Percentiles rank a stretch among this genome's conserved stretches.
These are phyloP conservation scores for Bassia scoparia DNA, from an alignment of 148 eudicot genomes.

Conservation along the genomic window DNA sequence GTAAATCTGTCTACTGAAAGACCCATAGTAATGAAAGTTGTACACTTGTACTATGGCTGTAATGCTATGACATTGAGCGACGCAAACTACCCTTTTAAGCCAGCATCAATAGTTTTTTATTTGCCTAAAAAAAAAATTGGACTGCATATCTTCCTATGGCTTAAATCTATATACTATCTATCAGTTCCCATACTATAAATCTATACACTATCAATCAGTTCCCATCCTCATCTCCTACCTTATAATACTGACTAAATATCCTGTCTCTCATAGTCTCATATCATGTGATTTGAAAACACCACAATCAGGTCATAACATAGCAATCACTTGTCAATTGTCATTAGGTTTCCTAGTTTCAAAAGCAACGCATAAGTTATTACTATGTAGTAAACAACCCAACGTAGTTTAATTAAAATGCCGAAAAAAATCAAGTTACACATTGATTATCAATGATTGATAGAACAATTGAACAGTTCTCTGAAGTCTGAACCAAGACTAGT, in stretches of 20 bases:
- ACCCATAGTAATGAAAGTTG: not conserved
- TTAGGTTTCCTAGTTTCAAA: not conserved
- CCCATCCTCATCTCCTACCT: not conserved
- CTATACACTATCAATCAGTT: no score
- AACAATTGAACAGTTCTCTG: not conserved
- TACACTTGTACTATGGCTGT: not conserved
- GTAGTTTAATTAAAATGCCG: not conserved
- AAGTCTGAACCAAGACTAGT: not conserved
- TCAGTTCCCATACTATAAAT: no score
- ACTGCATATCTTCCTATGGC: no score
- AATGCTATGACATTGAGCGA: not conserved
- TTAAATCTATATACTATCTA: no score
- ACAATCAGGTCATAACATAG: not conserved
- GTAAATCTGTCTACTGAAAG: not conserved
- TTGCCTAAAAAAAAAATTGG: no score
- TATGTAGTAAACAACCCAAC: not conserved
- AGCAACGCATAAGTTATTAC: not conserved
- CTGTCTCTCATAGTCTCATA: not conserved
- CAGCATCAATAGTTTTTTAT: no score
- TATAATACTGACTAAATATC: not conserved
- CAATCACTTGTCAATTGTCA: not conserved
- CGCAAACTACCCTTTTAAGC: no score
- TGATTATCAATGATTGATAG: no score
- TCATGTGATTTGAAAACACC: not conserved
- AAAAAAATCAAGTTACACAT: not conserved